Evolutionary conservation across 2,329 filamentous ascomycete genomes (phyloP), one percentile per base, ranked within the genome.

Genomic region (Madurella fahalii): DNA sequence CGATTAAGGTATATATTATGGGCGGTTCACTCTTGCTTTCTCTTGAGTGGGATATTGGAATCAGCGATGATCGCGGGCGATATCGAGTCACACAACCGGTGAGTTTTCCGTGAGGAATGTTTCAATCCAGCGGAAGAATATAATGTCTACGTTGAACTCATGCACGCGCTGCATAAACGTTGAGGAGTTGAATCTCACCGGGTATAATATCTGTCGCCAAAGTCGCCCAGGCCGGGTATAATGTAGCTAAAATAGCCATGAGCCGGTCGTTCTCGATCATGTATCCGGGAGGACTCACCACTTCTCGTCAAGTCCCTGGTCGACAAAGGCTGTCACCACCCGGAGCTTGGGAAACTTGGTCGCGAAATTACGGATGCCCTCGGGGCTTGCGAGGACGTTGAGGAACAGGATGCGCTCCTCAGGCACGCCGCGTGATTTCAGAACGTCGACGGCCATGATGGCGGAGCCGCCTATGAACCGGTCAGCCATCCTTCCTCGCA

Each of bases 381-480:
- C 87, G 0, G 94, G 94, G 69, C 92, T 96, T n/a, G 94, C 92
- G 68, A 99, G 96, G 58, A 99, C 77, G 71, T 99, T 99, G 55
- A 99, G 79, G 76, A 99, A 99, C 40, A 97, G 77, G 58, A 99
- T 99, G 54, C 89, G 87, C 63, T 97, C 90, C 73, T 97, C 94
- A 0, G 92, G 91, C 5, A 99, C 94, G 32, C 94, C 94, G 61
- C 89, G 86, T 40, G 85, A 85, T 69, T 89, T 95, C 63, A 99
- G 79, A 2, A 96, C 90, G 61, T 97, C 90, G 16, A 97, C 92
- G 31, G 94, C 94, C 89, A 99, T 95, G 54, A 91, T 94, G 50
- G 94, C 94, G 54, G 92, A 96, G 45, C 94, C 94, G 63, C 93
- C 91, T 94, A 61, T 18, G 8, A 34, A 34, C 39, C 47, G 56